Base-by-base conservation (phyloP, 352 stramenopile genomes). In the Phytophthora pseudosyringae region DNA sequence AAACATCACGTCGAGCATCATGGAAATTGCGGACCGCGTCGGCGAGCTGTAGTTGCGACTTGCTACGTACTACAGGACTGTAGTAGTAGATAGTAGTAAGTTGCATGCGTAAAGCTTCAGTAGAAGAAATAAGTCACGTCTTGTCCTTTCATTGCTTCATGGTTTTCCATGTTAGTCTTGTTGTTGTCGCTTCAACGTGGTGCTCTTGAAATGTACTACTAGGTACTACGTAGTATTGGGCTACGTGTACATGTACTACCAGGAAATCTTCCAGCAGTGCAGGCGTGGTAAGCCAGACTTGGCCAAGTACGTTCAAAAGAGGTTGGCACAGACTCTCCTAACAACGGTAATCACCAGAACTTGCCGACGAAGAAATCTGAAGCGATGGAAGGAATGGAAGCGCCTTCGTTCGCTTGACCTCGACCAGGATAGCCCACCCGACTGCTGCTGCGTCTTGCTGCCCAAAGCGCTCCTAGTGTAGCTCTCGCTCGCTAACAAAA, bases 1-100 rank as follows among this genome's bases (percentile, higher is more conserved):
- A 62, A 78, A 78, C 60, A 89, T 94, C 32, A 78, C 75, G 53
- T 92, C 83, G 5, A 71, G 76, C 53, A 94, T 94, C 36, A 59
- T 76, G 28, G 76, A 86, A 18, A 88, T 94, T 39, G 83, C 80
- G 0, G 63, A 79, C 36, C 81, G 80, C n/a, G 68, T 93, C 26
- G 70, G 73, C 21, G 67, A 81, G 18, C 52, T 81, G 10, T 81
- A 76, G 54, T 46, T 35, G 26, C 32, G 43, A 28, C 21, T 39
- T 46, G 33, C n/a, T 45, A 40, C 1, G 1, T 40, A 16, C 35
- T 45, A 18, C 5, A 21, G n/a, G n/a, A n/a, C n/a, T n/a, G n/a
- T n/a, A n/a, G 21, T 21, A 21, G 21, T 21, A 21, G 21, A 21
- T 21, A 21, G 39, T 45, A 50, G 43, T 33, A 50, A 51, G 26